Base-by-base conservation (phyloP, 768 basidiomycete species). In the Lyophyllum semitale region DNA sequence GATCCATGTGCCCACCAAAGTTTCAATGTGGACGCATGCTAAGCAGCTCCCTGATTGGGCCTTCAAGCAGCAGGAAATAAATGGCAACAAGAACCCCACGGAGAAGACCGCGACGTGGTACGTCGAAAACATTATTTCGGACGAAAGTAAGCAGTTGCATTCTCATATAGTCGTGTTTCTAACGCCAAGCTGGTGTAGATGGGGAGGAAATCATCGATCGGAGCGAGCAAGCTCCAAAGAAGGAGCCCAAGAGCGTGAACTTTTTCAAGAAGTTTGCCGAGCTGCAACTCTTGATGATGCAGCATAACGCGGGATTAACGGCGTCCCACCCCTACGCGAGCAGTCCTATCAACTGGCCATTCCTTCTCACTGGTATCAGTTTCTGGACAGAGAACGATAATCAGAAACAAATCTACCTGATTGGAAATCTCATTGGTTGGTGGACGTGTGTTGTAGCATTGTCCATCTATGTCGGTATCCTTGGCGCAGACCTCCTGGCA, bases 301-400 rank as follows among this genome's bases (percentile, higher is more conserved):
- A 97, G 68, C 97, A 99, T 77, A 99, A 99, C 65, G 95, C 97
- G n/a, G 97, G 95, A 20, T 78, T 99, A 59, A 96, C 94, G 23
- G 91, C 94, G n/a, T 91, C 90, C 4, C 97, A 99, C 68, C 97
- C 97, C 38, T 99, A 99, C 68, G 95, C 97, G 3, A 92, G 91
- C 55, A 81, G 80, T n/a, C 95, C 97, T 5, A 88, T 98, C 73
- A 95, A 96, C 68, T 99, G 97, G 97, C 97, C 97, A 6, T 98
- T 98, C 86, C 82, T 95, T 35, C 73, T 98, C 26, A 93, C 80
- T 59, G 97, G 97, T 46, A 98, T 99, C 75, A 95, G 93, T 67
- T 98, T 98, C 81, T 99, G 97, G 97, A 99, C 97, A 4, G 80
- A 91, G 63, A 87, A 80, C 53, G 88, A 88, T 6, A 77, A 79